Base-by-base conservation (phyloP, 768 basidiomycete species). In the Rhodosporidiobolus odoratus region DNA sequence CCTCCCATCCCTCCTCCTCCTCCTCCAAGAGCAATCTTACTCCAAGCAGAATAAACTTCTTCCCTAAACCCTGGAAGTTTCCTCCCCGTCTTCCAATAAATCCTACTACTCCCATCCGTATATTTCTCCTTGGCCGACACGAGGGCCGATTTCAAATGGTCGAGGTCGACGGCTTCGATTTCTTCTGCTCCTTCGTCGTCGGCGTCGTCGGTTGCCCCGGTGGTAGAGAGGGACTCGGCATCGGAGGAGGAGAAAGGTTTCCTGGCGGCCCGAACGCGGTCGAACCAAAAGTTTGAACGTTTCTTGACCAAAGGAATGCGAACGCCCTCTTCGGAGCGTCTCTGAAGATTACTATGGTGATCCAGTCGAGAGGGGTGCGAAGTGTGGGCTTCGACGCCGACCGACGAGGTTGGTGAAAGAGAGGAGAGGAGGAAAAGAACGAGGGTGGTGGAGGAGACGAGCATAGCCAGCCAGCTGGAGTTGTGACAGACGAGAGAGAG, bases 151-250 rank as follows among this genome's bases (percentile, higher is more conserved):
- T 27, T 25, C 34, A 65, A 45, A 17, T 30, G 27, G 54, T 57
- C 54, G 34, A 65, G 56, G 54, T 65, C 30, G 16, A 47, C 56
- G 35, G 48, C 64, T 38, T 53, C 62, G 52, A 54, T 21, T 6
- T 45, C 62, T 3, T 34, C 40, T 1, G 27, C 38, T 19, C 19
- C 38, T 13, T 58, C 27, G 40, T 30, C 38, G 52, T 43, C 43
- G 43, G 43, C n/a, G 48, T 13, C 59, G 59, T 15, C 59, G 59
- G 35, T 21, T 21, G 21, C 59, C 43, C n/a, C 15, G 32, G 43
- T 19, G 32, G 59, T n/a, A 19, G 58, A 25, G 35, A 37, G 19
- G 32, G 43, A 32, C 43, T 30, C 30, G 30, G 34, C 27, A 17
- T 30, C 12, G 43, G 43, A 45, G 9, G n/a, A 21, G 53, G 10